Percentiles rank a stretch among this genome's conserved stretches.
Evolutionary conservation across 306 rosid species (phyloP).

Genomic region (Cucumis sativus): Cucumber_9930_V3 NC_026658.2:24759501-24760000

Average conservation of each 20-base stretch:
- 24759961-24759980: background rate
- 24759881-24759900: background rate
- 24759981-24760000: background rate
- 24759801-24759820: conserved; percentile 64
- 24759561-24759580: background rate
- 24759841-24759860: background rate
- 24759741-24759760: conserved; percentile 69
- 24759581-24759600: background rate
- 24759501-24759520: background rate
- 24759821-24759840: conserved; percentile 14
- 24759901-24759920: background rate
- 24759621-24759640: background rate
- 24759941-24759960: background rate
- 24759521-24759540: background rate
- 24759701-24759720: background rate
- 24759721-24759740: conserved; percentile 44
- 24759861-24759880: background rate
- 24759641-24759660: background rate
- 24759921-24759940: background rate
- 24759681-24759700: background rate
- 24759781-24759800: conserved; percentile 94
- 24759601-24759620: background rate
- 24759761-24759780: conserved; percentile 85
- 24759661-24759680: background rate
- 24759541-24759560: background rate